Evolutionary conservation across 148 eudicot species (phyloP), one percentile per base, ranked within the genome.

Genomic region (Chenopodium quinoa): DNA sequence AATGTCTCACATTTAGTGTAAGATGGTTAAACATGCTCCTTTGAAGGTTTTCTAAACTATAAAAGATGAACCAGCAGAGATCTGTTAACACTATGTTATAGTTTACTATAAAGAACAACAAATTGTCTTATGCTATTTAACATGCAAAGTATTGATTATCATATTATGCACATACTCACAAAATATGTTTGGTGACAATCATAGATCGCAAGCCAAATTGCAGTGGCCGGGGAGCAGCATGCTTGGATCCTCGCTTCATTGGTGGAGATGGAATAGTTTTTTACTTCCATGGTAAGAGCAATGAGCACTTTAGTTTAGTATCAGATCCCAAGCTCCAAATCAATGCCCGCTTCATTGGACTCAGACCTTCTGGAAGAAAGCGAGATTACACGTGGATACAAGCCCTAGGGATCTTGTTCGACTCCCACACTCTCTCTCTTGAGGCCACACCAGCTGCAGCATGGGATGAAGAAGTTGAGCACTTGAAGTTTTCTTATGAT

Each of bases 311-410:
- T 85, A 81, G 85, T 85, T 87, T 93, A 56, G 89, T 93, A 47
- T 91, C 94, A 2, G 94, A 91, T 74, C 77, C 66, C 50, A 89
- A 86, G 76, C 87, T 93, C 76, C 93, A 93, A 85, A 87, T 93
- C 85, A 93, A 89, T 25, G 94, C 90, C 27, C 89, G 82, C 25
- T 93, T 93, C 89, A 91, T 90, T 19, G 94, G 97, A 63, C 82
- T 82, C 19, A 80, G 92, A 71, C 94, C 94, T 34, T 80, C 81
- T 27, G 90, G 92, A 9, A 73, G 91, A 81, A 40, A 79, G 14
- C 81, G 93, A 52, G 94, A 91, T 83, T 89, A 79, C 88, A 93
- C 93, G 3, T 91, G 94, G 94, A 89, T 91, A 81, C 92, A 93
- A 87, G 92, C 94, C 78, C 80, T 93, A 2, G 93, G 94, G 11